phyloP scores from a whole-genome alignment of 805 yeast genomes.

The Kodamaea neixiangensis region DNA sequence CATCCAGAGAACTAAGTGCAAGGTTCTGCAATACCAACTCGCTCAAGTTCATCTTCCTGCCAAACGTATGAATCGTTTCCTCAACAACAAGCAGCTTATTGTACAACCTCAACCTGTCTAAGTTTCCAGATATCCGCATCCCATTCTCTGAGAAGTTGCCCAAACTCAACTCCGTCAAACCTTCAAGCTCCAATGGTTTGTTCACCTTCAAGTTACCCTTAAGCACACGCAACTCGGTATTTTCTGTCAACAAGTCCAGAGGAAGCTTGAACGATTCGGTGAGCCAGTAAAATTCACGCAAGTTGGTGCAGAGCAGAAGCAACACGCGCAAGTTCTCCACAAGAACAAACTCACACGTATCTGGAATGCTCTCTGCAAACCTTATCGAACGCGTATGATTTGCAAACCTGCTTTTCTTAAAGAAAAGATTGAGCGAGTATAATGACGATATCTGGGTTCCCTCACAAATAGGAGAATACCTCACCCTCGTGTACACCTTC shows the following conservation, averaged over 20 bases:
- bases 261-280: constrained; percentile 8
- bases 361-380: constrained; percentile 13
- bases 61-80: not conserved
- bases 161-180: not conserved
- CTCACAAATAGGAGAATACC: constrained; percentile 3
- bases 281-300: constrained; percentile 9
- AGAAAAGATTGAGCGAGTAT: constrained; percentile 15
- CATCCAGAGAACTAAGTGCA: constrained; percentile 2
- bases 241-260: constrained; percentile 3
- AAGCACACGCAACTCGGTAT: constrained; percentile 1
- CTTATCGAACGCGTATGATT: constrained; percentile 8
- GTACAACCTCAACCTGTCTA: constrained; percentile 1
- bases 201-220: constrained; percentile 4
- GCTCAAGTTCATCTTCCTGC: not conserved
- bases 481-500: constrained; percentile 10
- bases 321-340: constrained; percentile 8
- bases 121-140: not conserved
- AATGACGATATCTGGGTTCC: constrained; percentile 13
- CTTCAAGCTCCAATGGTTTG: not conserved
- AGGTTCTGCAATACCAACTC: constrained; percentile 6
- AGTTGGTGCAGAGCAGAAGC: constrained; percentile 9
- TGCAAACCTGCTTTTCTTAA: constrained; percentile 9
- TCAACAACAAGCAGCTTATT: constrained; percentile 1
- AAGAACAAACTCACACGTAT: constrained; percentile 11
- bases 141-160: constrained; percentile 7